A percentile compares a stretch with the other conserved stretches of the same genome.
These are phyloP conservation scores for Globisporangium sylvaticum DNA, from an alignment of 352 stramenopile genomes.

Conservation along the genomic window DNA sequence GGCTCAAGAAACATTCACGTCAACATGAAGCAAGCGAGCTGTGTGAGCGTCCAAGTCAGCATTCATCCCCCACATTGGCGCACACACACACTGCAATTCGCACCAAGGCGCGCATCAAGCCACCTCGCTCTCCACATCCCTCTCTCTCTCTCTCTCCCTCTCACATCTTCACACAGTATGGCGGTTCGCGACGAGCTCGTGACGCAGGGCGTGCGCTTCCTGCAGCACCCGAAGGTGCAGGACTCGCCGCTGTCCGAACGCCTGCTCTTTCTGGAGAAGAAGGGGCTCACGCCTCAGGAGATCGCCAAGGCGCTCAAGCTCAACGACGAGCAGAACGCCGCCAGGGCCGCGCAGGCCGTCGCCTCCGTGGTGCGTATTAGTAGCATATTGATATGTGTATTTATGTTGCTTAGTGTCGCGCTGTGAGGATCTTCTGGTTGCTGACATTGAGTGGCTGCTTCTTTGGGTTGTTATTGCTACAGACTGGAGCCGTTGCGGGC, in stretches of 20 bases:
- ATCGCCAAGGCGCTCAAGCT: constrained; percentile 61
- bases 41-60: not conserved
- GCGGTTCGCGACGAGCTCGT: constrained; percentile 59
- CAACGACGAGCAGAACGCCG: constrained; percentile 62
- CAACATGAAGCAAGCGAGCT: constrained; percentile 11
- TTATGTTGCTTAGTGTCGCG: not conserved
- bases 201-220: constrained; percentile 69
- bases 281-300: constrained; percentile 62
- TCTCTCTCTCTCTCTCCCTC: not conserved
- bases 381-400: not conserved
- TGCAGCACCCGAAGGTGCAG: constrained; percentile 75
- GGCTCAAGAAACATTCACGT: constrained; percentile 5
- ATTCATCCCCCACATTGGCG: not conserved
- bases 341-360: constrained; percentile 43
- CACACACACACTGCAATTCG: constrained; percentile 4
- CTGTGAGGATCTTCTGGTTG: not conserved
- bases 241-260: constrained; percentile 70
- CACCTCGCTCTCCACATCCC: not conserved
- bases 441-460: not conserved
- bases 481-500: constrained; percentile 54
- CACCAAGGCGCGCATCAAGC: not conserved
- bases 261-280: constrained; percentile 74
- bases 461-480: not conserved
- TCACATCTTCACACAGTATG: constrained; percentile 4
- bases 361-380: constrained; percentile 48